phyloP scores from a whole-genome alignment of 192 early-diverging fungal genomes.

The Neocallimastix lanati region DNA sequence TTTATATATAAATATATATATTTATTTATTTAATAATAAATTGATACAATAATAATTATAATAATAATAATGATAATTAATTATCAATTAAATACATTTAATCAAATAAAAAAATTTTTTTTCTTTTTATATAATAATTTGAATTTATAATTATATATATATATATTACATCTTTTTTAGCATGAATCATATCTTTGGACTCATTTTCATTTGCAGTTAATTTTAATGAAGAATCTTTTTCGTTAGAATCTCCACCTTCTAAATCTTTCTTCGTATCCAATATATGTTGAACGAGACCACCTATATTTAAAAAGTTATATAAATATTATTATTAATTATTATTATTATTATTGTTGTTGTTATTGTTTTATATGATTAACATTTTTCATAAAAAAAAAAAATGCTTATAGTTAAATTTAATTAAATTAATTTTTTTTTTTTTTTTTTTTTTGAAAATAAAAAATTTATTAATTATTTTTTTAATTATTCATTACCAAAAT shows the following conservation, averaged over 20 bases:
- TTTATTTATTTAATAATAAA: too few relatives aligned
- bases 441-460: too few relatives aligned
- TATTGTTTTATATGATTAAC: not conserved
- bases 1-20: not conserved
- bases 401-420: too few relatives aligned
- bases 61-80: not conserved
- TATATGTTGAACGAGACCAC: slow-evolving; percentile 29
- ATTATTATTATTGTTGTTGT: not conserved
- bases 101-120: too few relatives aligned
- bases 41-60: not conserved
- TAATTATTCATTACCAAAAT: too few relatives aligned
- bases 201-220: slow-evolving; percentile 2
- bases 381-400: too few relatives aligned
- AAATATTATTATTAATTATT: too few relatives aligned
- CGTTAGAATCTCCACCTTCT: slow-evolving; percentile 8
- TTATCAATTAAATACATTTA: not conserved
- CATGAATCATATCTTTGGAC: slow-evolving; percentile 14
- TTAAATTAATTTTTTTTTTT: too few relatives aligned
- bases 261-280: slow-evolving; percentile 24
- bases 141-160: too few relatives aligned
- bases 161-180: slow-evolving; percentile 25
- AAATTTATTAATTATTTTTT: too few relatives aligned
- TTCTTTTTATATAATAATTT: too few relatives aligned
- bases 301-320: too few relatives aligned
- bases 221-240: not conserved